Evolutionary conservation across 2,329 filamentous ascomycete species (phyloP).

Genomic region (Colletotrichum sansevieriae): DNA sequence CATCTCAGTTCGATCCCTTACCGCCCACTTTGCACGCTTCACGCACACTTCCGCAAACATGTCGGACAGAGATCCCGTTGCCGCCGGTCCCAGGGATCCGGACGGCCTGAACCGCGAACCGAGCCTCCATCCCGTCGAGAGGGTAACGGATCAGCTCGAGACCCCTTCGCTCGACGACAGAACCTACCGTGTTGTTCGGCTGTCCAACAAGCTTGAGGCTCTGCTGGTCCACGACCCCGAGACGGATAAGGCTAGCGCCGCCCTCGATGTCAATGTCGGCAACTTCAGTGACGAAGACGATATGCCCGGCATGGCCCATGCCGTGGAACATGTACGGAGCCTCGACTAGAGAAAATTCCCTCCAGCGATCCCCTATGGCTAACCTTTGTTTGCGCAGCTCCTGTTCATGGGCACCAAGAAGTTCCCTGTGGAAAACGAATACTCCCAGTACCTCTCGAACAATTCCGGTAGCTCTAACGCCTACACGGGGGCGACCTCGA

Average conservation of each 20-base stretch:
- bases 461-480: constrained; percentile 95
- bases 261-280: constrained; percentile 95
- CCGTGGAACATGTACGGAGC: constrained; percentile 83
- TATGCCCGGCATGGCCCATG: constrained; percentile 95
- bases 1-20: neutral
- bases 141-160: constrained; percentile 79
- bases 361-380: constrained; percentile 35
- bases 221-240: constrained; percentile 93
- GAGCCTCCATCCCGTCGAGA: constrained; percentile 50
- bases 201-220: constrained; percentile 90
- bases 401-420: constrained; percentile 99
- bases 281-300: constrained; percentile 93
- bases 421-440: constrained; percentile 95
- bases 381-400: constrained; percentile 59
- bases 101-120: constrained; percentile 48
- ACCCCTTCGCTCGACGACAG: constrained; percentile 89
- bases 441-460: constrained; percentile 90
- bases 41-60: constrained; percentile 34
- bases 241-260: constrained; percentile 96
- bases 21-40: neutral
- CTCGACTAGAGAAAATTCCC: neutral
- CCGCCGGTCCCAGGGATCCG: constrained; percentile 26
- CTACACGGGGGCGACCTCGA: constrained; percentile 92
- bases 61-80: constrained; percentile 44
- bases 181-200: constrained; percentile 85